Evolutionary conservation across 2,329 filamentous ascomycete genomes (phyloP), one percentile per base, ranked within the genome.

Genomic region (Davidsoniella virescens): DNA sequence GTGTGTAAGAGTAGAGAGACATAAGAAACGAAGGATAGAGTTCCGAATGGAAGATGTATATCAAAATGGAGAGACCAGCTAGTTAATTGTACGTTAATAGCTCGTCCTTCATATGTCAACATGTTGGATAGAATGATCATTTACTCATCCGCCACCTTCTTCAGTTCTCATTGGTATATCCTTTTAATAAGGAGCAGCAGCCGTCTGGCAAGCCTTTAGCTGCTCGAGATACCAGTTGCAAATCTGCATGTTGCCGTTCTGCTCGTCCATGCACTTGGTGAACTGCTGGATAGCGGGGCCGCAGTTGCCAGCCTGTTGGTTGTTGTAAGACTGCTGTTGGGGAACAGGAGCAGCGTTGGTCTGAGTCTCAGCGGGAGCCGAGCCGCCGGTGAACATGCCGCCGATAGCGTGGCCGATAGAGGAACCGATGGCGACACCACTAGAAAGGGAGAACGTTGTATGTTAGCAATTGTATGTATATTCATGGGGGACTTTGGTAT

Each of bases 221-320:
- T 98, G 90, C 66, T 98, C 92, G 60, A 98, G 71, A 67, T 98
- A 98, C 88, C 90, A 98, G 58, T 84, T 84, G 71, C 92, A 98
- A 63, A 95, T 93, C 63, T 83, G 82, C 82, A 98, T 80, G 69
- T 92, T 87, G 59, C 92, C 92, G 63, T 80, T 72, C 67, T 98
- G 84, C 63, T 96, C 85, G 66, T 96, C 88, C 82, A 98, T 83
- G 75, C 92, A 98, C 71, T 82, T 83, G 61, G 87, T 88, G 75
- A 98, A 96, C 68, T 76, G 78, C 67, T 80, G 78, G 50, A 87
- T 80, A 59, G 92, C 87, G 50, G 73, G 77, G 56, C 79, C 78
- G 70, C 92, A 98, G 65, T 83, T 84, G 39, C 40, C 40, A n/a
- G 47, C 17, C 47, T 49, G 47, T 16, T 49, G 40, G 66, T 68